phyloP scores from a whole-genome alignment of 2,329 filamentous ascomycete genomes.

The Colletotrichum filicis region DNA sequence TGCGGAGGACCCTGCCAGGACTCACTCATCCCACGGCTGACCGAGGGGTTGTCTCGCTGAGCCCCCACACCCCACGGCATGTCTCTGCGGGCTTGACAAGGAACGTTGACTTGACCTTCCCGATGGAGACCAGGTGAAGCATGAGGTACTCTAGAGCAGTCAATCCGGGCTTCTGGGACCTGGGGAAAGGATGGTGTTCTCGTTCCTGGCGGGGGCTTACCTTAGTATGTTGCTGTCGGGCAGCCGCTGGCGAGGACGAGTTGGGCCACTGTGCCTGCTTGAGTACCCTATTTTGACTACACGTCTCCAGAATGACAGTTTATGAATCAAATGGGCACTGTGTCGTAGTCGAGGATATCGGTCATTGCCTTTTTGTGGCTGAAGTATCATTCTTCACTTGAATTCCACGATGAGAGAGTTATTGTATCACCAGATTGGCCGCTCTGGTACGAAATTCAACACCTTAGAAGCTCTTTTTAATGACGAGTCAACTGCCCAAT shows the following conservation, averaged over 20 bases:
- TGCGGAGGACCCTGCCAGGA: neutral
- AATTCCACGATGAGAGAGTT: neutral
- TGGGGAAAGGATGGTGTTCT: neutral
- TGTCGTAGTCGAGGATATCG: neutral
- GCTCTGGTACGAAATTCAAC: neutral
- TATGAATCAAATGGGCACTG: neutral
- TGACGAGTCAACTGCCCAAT: neutral
- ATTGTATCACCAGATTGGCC: neutral
- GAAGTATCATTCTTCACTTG: neutral
- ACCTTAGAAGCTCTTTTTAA: neutral
- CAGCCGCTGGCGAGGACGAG: neutral
- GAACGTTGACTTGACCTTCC: conserved; percentile 1
- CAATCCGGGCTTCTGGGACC: neutral
- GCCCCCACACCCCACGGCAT: conserved; percentile 20
- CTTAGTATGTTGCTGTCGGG: neutral
- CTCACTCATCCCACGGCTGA: conserved; percentile 1
- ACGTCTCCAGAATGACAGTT: neutral
- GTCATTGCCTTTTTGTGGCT: neutral
- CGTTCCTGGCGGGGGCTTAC: neutral
- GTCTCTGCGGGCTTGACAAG: conserved; percentile 10
- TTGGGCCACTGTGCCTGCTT: neutral
- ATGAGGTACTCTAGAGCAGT: neutral
- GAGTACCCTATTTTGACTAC: conserved; percentile 9
- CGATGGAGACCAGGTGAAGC: neutral
- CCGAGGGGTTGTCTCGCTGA: conserved; percentile 10